Conservation (phyloP, 225 moss, liverwort and hornwort species). For the Bryum argenteum region DNA sequence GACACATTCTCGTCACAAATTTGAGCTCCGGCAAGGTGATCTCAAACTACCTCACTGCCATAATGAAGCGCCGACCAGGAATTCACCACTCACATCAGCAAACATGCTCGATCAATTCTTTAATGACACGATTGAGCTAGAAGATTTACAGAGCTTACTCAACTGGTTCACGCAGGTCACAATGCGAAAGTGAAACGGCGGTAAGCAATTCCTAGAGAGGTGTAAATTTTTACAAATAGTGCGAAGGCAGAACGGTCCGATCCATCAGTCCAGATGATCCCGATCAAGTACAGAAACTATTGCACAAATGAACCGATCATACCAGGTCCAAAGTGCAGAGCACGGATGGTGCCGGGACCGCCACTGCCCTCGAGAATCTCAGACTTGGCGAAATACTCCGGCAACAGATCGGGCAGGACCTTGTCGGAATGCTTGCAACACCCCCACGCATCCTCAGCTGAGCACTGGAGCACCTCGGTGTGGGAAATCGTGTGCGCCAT, state of each 20-base stretch:
- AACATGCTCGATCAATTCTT: neutral
- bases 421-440: too few species aligned
- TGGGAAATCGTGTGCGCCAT: slow-evolving; percentile 26
- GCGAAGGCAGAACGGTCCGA: neutral
- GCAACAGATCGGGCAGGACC: too few species aligned
- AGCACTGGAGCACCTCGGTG: slow-evolving; percentile 28
- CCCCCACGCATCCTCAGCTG: too few species aligned
- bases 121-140: neutral
- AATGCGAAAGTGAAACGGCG: neutral
- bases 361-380: too few species aligned
- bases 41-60: too few species aligned
- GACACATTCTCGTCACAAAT: too few species aligned
- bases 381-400: too few species aligned
- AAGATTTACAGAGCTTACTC: neutral
- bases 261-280: too few species aligned
- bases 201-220: neutral
- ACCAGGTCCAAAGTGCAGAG: slow-evolving; percentile 33
- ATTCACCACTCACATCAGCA: neutral
- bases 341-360: slow-evolving; percentile 20
- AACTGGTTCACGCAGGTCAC: too few species aligned
- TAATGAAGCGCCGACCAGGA: neutral
- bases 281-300: too few species aligned
- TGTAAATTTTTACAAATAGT: too few species aligned
- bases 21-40: too few species aligned
- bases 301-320: neutral